Conservation (phyloP, 169 alveolate species). For the Toxoplasma gondii region DNA sequence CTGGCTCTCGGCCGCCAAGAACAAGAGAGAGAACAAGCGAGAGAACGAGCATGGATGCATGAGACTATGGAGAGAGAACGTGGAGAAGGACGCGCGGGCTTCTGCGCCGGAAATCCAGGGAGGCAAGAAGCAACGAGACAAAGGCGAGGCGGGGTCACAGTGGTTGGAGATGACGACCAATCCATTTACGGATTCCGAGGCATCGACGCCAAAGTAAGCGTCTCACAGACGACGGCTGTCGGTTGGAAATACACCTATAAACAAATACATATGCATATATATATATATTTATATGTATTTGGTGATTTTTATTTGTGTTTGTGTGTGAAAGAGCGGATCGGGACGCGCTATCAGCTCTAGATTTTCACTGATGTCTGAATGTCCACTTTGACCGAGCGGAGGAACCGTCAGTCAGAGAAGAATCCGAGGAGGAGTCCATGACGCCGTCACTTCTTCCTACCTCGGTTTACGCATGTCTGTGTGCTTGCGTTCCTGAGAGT, state of each 20-base stretch:
- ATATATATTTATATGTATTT: neutral
- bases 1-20: neutral
- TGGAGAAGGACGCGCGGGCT: neutral
- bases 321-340: too few relatives aligned
- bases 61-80: neutral
- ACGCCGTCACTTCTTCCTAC: too few relatives aligned
- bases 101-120: neutral
- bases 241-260: neutral
- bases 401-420: too few relatives aligned
- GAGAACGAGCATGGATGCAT: conserved; percentile 8
- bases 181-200: conserved; percentile 84
- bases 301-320: neutral
- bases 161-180: conserved; percentile 86
- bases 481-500: too few relatives aligned
- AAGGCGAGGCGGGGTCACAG: conserved; percentile 73
- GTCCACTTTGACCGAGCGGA: too few relatives aligned
- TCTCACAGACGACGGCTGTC: neutral
- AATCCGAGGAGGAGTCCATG: too few relatives aligned
- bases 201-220: conserved; percentile 73
- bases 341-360: too few relatives aligned
- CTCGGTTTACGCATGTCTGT: too few relatives aligned
- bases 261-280: neutral
- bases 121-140: neutral
- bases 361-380: too few relatives aligned
- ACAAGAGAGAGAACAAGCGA: neutral